These are phyloP conservation scores for Byssothecium circinans DNA, from an alignment of 2,329 filamentous ascomycete species.

Conservation along the genomic window DNA sequence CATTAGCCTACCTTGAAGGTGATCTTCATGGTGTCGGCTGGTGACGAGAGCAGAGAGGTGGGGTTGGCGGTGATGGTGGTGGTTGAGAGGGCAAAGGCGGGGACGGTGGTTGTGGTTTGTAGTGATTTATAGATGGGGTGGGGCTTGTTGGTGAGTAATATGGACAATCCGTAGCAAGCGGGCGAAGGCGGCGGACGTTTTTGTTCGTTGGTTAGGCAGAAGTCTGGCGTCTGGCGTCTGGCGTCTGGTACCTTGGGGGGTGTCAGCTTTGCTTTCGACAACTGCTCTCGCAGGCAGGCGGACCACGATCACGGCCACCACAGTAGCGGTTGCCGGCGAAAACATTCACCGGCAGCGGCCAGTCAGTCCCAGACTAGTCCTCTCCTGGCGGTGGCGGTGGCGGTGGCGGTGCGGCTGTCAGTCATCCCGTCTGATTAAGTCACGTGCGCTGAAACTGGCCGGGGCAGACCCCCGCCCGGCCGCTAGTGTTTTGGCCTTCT, in stretches of 20 bases:
- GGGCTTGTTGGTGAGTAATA: not conserved
- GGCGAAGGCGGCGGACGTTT: constrained; percentile 25
- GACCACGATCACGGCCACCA: too few species aligned
- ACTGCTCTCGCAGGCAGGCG: constrained; percentile 1
- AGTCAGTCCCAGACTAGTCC: too few species aligned
- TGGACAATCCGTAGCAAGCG: constrained; percentile 2
- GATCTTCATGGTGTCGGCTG: constrained; percentile 61
- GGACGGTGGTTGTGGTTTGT: constrained; percentile 6
- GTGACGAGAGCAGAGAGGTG: constrained; percentile 7
- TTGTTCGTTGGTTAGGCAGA: constrained; percentile 20
- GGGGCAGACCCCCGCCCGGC: too few species aligned
- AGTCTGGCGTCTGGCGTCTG: too few species aligned
- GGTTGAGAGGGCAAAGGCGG: constrained; percentile 29
- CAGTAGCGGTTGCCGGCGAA: not conserved
- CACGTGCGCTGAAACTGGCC: too few species aligned
- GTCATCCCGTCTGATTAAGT: too few species aligned
- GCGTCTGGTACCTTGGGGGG: not conserved
- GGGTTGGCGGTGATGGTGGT: constrained; percentile 19
- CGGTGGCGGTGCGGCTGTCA: not conserved
- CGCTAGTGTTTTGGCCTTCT: too few species aligned
- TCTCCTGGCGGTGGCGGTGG: not conserved
- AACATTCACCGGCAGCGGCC: constrained; percentile 3
- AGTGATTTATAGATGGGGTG: not conserved
- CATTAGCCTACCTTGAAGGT: constrained; percentile 64
- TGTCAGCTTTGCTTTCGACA: not conserved